phyloP scores from a whole-genome alignment of 345 rosid species.

The Streptanthus diversifolius region DNA sequence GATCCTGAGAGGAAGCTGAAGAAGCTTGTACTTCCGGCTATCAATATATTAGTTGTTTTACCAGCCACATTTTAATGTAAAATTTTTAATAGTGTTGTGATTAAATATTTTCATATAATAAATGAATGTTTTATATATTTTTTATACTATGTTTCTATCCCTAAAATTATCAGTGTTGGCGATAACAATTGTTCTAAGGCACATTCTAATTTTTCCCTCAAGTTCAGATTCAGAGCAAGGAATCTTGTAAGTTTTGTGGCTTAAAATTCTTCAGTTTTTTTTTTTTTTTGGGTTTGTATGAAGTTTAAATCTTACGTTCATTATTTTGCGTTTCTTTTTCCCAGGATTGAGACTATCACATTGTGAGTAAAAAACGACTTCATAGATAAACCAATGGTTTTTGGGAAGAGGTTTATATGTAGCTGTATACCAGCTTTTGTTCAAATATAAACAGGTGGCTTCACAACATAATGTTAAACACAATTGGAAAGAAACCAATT shows the following conservation, averaged over 20 bases:
- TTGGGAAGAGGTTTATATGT: slow-evolving; percentile 12
- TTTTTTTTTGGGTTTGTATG: too few relatives aligned
- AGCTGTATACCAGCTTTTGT: not conserved
- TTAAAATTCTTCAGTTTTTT: too few relatives aligned
- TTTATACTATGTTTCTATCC: too few relatives aligned
- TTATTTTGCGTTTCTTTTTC: not conserved
- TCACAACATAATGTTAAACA: slow-evolving; percentile 15
- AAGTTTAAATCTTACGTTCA: slow-evolving; percentile 14
- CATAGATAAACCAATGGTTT: slow-evolving; percentile 9
- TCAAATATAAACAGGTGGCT: not conserved
- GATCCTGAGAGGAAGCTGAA: too few relatives aligned
- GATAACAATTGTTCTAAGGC: slow-evolving; percentile 59
- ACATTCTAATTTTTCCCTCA: slow-evolving; percentile 46
- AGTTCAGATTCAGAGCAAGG: slow-evolving; percentile 34
- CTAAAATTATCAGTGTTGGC: too few relatives aligned
- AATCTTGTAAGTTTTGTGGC: slow-evolving; percentile 32
- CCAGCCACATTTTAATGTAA: too few relatives aligned
- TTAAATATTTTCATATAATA: too few relatives aligned
- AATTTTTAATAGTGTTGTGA: too few relatives aligned
- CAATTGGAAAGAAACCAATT: slow-evolving; percentile 12
- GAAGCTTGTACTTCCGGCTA: too few relatives aligned
- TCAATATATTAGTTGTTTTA: too few relatives aligned
- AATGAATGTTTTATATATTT: too few relatives aligned
- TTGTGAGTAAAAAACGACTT: slow-evolving; percentile 18
- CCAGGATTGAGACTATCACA: slow-evolving; percentile 36